These are phyloP conservation scores for Talaromyces sp. DNA, from an alignment of 2,329 filamentous ascomycete genomes.

Conservation along the genomic window DNA sequence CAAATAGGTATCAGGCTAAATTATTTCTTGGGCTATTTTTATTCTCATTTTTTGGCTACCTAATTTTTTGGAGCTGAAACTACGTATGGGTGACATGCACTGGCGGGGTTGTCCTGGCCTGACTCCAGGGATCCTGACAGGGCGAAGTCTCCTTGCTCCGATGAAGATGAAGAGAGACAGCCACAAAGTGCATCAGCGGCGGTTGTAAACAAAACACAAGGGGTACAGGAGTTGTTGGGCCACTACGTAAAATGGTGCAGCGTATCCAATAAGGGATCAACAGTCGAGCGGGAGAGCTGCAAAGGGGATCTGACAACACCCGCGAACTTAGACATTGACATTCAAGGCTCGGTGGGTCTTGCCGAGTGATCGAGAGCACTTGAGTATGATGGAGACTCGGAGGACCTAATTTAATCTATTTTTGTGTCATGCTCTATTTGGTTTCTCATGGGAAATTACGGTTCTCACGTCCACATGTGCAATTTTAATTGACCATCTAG, in stretches of 20 bases:
- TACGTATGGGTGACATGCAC: neutral
- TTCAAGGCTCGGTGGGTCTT: conserved; percentile 7
- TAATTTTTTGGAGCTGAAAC: neutral
- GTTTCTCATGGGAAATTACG: no score
- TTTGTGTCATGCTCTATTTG: neutral
- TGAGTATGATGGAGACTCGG: no score
- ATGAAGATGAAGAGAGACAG: conserved; percentile 11
- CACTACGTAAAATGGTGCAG: conserved; percentile 6
- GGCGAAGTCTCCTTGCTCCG: conserved; percentile 18
- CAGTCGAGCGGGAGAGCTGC: neutral
- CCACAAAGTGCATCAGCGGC: conserved; percentile 23
- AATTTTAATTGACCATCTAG: neutral
- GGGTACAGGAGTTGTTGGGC: conserved; percentile 12
- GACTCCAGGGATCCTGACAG: conserved; percentile 3
- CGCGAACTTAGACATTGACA: conserved; percentile 9
- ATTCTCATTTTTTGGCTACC: neutral
- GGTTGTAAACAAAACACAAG: conserved; percentile 9
- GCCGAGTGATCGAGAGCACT: no score
- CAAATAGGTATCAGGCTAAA: no score
- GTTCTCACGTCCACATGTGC: no score
- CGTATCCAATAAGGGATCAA: conserved; percentile 9
- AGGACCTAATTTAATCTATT: neutral
- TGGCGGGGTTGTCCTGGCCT: neutral
- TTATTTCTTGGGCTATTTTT: no score
- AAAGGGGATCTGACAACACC: conserved; percentile 19